A percentile compares a stretch with the other conserved stretches of the same genome.
These are phyloP conservation scores for Aspergillus avenaceus DNA, from an alignment of 495 filamentous ascomycete genomes.

Conservation along the genomic window DNA sequence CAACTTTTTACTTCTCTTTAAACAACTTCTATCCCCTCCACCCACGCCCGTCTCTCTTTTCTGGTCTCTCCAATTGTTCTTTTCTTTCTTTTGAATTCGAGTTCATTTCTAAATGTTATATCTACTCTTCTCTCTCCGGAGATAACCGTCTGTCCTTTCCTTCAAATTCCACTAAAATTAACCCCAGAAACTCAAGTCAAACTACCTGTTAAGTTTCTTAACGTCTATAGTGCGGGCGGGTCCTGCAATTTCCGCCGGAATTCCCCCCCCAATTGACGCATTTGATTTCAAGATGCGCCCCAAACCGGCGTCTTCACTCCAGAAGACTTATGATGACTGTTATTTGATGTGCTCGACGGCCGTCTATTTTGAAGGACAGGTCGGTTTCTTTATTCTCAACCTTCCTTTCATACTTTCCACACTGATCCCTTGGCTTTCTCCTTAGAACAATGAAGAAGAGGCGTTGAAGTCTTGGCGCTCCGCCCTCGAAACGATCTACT, in stretches of 20 bases:
- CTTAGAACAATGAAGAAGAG: conserved; percentile 85
- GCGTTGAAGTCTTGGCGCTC: conserved; percentile 88
- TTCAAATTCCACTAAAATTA: neutral
- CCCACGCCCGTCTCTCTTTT: conserved; percentile 1
- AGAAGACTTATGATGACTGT: conserved; percentile 97
- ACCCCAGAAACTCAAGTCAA: no score
- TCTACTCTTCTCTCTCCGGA: no score
- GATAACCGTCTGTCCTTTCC: conserved; percentile 5
- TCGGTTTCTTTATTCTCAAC: conserved; percentile 26
- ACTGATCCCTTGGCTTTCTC: neutral
- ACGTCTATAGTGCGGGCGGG: conserved; percentile 16
- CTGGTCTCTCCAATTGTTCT: conserved; percentile 8
- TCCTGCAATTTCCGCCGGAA: conserved; percentile 13
- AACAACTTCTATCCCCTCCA: conserved; percentile 14
- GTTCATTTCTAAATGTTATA: no score
- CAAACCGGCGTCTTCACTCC: conserved; percentile 73
- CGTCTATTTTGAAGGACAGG: conserved; percentile 91
- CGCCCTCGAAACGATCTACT: conserved; percentile 87
- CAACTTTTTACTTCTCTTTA: no score
- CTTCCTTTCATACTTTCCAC: neutral
- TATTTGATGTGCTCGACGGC: conserved; percentile 92
- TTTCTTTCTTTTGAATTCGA: no score
- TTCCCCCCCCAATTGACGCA: neutral
- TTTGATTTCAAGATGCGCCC: conserved; percentile 65
- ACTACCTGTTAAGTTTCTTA: no score